Percentiles rank a stretch among this genome's conserved stretches.
Evolutionary conservation across 768 basidiomycete species (phyloP).

Genomic region (Dacryopinax primogenitus): DNA sequence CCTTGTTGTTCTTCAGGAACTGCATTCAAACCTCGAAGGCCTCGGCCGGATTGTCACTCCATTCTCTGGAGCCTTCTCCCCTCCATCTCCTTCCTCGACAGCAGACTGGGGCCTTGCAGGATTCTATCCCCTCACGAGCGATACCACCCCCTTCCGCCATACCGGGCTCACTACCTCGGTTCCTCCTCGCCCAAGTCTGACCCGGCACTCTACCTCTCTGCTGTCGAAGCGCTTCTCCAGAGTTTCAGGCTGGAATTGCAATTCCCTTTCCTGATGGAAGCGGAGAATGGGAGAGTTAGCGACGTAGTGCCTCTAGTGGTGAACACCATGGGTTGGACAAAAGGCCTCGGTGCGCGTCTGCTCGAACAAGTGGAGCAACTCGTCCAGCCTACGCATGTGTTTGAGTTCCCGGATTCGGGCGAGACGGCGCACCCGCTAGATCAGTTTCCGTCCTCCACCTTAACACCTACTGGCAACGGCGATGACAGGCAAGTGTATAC

Average conservation of each 20-base stretch:
- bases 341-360: slow-evolving; percentile 80
- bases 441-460: neutral
- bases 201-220: slow-evolving; percentile 61
- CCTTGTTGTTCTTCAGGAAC: slow-evolving; percentile 45
- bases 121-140: slow-evolving; percentile 24
- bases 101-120: slow-evolving; percentile 39
- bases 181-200: slow-evolving; percentile 60
- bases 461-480: neutral
- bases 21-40: slow-evolving; percentile 50
- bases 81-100: slow-evolving; percentile 31
- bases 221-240: slow-evolving; percentile 53
- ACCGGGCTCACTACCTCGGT: slow-evolving; percentile 70
- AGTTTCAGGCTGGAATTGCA: slow-evolving; percentile 59
- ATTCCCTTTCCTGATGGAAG: slow-evolving; percentile 21
- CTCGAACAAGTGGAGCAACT: slow-evolving; percentile 54
- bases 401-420: slow-evolving; percentile 25
- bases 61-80: slow-evolving; percentile 51
- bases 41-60: slow-evolving; percentile 49
- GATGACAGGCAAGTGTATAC: slow-evolving; percentile 3
- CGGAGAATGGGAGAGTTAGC: slow-evolving; percentile 31
- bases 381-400: slow-evolving; percentile 47
- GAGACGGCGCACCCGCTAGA: neutral
- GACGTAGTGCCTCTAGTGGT: slow-evolving; percentile 70
- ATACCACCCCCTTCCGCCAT: slow-evolving; percentile 53
- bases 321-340: slow-evolving; percentile 96